Percentiles rank a stretch among this genome's conserved stretches.
These are phyloP conservation scores for Brasenia schreberi DNA, from an alignment of 164 flowering plant genomes.

Conservation along the genomic window DNA sequence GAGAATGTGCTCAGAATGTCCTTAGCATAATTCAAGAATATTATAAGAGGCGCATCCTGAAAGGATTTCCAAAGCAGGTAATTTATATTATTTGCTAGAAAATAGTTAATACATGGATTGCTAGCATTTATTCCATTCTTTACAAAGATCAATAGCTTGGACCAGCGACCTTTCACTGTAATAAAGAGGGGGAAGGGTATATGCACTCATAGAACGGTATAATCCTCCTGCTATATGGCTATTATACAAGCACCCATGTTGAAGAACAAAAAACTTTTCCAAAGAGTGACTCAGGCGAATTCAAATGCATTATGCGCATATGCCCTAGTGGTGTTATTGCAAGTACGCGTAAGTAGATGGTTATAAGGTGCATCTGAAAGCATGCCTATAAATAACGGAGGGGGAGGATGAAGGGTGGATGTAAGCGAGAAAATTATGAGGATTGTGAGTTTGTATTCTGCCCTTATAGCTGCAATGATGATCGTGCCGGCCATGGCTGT, in stretches of 20 bases:
- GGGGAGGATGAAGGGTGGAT: too few relatives aligned
- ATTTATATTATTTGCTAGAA: too few relatives aligned
- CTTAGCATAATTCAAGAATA: too few relatives aligned
- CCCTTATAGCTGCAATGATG: not conserved
- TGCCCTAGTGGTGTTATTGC: not conserved
- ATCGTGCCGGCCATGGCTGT: not conserved
- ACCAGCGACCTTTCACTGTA: not conserved
- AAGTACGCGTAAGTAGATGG: too few relatives aligned
- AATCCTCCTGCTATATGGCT: not conserved
- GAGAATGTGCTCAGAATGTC: too few relatives aligned
- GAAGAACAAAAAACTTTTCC: not conserved
- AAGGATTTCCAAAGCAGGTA: too few relatives aligned
- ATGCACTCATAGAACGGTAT: not conserved
- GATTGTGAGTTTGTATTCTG: not conserved
- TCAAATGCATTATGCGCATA: not conserved
- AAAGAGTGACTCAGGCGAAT: not conserved
- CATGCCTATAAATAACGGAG: too few relatives aligned
- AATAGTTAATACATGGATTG: too few relatives aligned
- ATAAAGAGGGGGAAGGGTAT: not conserved
- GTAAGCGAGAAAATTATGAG: not conserved
- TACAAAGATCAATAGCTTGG: not conserved
- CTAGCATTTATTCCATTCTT: not conserved
- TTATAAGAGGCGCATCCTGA: too few relatives aligned
- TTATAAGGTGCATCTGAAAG: too few relatives aligned
- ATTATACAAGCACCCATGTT: not conserved